A percentile compares a stretch with the other conserved stretches of the same genome.
phyloP scores from a whole-genome alignment of 1,284 basidiomycete genomes.

The Rhizoctonia solani region DNA sequence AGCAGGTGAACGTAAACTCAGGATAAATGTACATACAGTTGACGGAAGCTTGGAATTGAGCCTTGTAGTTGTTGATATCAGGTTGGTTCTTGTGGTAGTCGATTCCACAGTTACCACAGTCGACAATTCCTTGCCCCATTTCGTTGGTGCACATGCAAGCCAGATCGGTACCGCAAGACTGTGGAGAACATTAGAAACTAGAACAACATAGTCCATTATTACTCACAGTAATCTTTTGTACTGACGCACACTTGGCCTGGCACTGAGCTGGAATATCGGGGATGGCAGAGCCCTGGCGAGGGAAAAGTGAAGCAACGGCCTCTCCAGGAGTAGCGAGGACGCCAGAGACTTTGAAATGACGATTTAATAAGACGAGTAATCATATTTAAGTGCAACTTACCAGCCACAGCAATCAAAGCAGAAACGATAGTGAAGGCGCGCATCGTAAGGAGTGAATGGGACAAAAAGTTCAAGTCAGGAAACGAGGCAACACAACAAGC shows the following conservation, averaged over 20 bases:
- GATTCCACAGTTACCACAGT: conserved; percentile 19
- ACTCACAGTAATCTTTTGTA: conserved; percentile 22
- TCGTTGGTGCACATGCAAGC: conserved; percentile 18
- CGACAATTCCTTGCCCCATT: conserved; percentile 5
- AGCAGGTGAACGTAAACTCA: not conserved
- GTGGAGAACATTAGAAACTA: not conserved
- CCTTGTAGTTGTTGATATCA: not conserved
- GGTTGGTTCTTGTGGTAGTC: conserved; percentile 4
- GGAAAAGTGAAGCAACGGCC: not conserved
- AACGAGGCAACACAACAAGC: too few species aligned
- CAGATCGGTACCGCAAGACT: conserved; percentile 15
- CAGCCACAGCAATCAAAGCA: conserved; percentile 17
- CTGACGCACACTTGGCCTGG: not conserved
- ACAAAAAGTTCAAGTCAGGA: not conserved
- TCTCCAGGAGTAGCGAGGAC: not conserved
- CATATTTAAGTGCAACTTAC: not conserved
- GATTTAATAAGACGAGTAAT: not conserved
- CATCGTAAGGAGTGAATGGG: conserved; percentile 23
- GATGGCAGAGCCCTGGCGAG: not conserved
- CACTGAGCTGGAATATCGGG: conserved; percentile 8
- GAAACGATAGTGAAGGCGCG: conserved; percentile 23
- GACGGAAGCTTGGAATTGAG: conserved; percentile 13
- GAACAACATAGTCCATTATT: not conserved
- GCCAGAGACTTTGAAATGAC: not conserved
- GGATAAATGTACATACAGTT: not conserved